A percentile compares a stretch with the other conserved stretches of the same genome.
phyloP scores from a whole-genome alignment of 2,329 filamentous ascomycete species.

The Stagonosporopsis cucurbitacearum region DNA sequence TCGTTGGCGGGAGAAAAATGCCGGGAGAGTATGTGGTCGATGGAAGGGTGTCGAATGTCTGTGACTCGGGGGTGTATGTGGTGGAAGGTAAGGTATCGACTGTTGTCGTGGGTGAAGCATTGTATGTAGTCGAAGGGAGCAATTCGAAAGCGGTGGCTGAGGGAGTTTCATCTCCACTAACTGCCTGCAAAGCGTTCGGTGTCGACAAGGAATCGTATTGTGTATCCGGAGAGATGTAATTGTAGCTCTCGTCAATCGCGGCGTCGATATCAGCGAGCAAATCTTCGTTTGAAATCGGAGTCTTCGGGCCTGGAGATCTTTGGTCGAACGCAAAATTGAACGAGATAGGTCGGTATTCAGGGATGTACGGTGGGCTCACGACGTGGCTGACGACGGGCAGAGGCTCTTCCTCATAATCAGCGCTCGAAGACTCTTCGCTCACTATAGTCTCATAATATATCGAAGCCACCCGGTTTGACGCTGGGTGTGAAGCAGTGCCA shows the following conservation, averaged over 20 bases:
- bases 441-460: conserved; percentile 14
- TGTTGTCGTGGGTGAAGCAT: background rate
- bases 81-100: conserved; percentile 18
- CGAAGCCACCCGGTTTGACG: conserved; percentile 18
- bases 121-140: conserved; percentile 8
- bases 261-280: conserved; percentile 34
- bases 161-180: background rate
- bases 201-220: conserved; percentile 6
- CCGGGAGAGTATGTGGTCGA: conserved; percentile 3
- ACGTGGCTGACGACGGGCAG: background rate
- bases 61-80: conserved; percentile 10
- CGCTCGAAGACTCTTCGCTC: conserved; percentile 1
- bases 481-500: background rate
- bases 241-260: conserved; percentile 34
- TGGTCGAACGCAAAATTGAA: conserved; percentile 28
- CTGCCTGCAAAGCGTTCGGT: background rate
- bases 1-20: conserved; percentile 21
- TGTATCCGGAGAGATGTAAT: conserved; percentile 19
- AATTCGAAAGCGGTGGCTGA: conserved; percentile 21
- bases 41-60: conserved; percentile 2
- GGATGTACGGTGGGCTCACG: conserved; percentile 2
- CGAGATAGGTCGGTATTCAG: conserved; percentile 19
- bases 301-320: conserved; percentile 12
- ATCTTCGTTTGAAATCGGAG: conserved; percentile 20
- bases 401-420: background rate